These are phyloP conservation scores for Trichoderma semiorbis DNA, from an alignment of 2,329 filamentous ascomycete species.

Conservation along the genomic window DNA sequence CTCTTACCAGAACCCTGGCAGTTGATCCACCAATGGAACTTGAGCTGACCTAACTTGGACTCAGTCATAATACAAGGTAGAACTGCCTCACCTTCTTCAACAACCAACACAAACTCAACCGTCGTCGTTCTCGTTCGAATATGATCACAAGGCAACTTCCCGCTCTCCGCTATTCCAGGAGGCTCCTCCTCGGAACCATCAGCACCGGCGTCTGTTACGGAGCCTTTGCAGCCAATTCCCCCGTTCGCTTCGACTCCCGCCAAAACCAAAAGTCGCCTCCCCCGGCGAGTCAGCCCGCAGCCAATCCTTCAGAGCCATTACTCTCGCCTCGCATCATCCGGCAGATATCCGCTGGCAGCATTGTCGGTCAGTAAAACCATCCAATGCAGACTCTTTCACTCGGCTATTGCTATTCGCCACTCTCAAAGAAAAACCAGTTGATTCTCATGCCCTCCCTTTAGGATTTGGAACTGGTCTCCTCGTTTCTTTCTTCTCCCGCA, in stretches of 20 bases:
- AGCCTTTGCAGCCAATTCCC: constrained; percentile 25
- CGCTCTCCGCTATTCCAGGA: constrained; percentile 17
- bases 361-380: constrained; percentile 40
- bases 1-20: background rate
- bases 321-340: constrained; percentile 36
- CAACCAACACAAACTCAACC: background rate
- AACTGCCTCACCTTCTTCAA: background rate
- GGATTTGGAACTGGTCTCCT: constrained; percentile 62
- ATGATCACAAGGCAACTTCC: background rate
- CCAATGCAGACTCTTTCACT: background rate
- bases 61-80: too few relatives aligned
- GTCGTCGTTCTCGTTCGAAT: background rate
- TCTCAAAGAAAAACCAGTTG: background rate
- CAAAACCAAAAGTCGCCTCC: constrained; percentile 23
- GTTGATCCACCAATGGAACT: too few relatives aligned
- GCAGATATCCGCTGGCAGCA: constrained; percentile 53
- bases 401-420: background rate
- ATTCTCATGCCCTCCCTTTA: constrained; percentile 27
- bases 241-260: constrained; percentile 30
- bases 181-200: constrained; percentile 28
- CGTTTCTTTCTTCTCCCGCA: constrained; percentile 67
- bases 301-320: constrained; percentile 19
- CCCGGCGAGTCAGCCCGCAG: constrained; percentile 20
- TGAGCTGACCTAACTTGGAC: too few relatives aligned
- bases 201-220: constrained; percentile 27